Evolutionary conservation across 1,139 yeast species (phyloP), one percentile per base, ranked within the genome.

Genomic region (Hyphopichia burtonii): DNA sequence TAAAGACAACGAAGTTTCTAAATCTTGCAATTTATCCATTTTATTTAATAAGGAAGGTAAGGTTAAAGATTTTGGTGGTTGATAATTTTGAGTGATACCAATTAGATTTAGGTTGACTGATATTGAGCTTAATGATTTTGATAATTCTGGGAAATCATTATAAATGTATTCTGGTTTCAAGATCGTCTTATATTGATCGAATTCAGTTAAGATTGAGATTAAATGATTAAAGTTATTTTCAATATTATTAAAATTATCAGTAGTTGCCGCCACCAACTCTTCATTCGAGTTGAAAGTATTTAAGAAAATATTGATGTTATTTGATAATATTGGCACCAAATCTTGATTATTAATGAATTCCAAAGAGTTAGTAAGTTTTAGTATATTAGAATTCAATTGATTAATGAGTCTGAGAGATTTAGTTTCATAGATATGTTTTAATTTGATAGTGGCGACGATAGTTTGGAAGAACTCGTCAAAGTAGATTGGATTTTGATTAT

Each of bases 391-490:
- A 41, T 53, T 59, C 27, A 63, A 45, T 38, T 57, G 56, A 48
- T 65, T 63, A 33, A 61, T 52, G 34, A 66, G 55, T 15, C 66
- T 58, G 32, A 65, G 49, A 3, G 71, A 56, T 38, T 56, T 54
- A 2, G 65, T 62, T 44, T 68, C 72, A 44, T 64, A 67, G 38
- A 57, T 59, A 43, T 60, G 55, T 44, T 65, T 67, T 28, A 53
- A 44, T 36, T 57, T 60, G 34, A 59, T 56, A 1, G 66, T 55
- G 4, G 49, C 46, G 11, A 55, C 48, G 12, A 65, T 48, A 20
- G 55, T 45, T 7, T 52, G 44, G 25, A 66, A 47, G 15, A 64
- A 51, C 2, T 52, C 51, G 42, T 65, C 23, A 15, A 36, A 28
- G 15, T 18, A 27, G 5, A 11, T 47, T 31, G 7, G 22, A 14